Evolutionary conservation across 495 filamentous ascomycete genomes (phyloP).

Genomic region (Annulohypoxylon maeteangense): DNA sequence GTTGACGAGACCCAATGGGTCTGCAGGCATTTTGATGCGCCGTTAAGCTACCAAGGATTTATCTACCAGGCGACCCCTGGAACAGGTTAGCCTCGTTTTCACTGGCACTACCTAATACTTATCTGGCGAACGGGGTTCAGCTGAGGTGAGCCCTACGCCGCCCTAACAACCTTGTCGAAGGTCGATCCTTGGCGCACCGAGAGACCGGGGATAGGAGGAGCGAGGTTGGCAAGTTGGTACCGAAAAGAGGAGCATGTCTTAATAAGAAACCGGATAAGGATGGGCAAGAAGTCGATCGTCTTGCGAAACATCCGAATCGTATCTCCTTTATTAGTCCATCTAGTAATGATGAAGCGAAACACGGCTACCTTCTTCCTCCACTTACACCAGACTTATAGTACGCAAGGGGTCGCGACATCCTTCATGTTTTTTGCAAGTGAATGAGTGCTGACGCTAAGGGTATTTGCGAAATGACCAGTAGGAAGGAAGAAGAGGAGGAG

Average conservation of each 20-base stretch:
- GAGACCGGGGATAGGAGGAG: conserved; percentile 15
- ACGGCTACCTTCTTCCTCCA: not conserved
- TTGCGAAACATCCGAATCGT: conserved; percentile 10
- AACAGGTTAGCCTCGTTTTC: conserved; percentile 32
- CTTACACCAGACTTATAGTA: not conserved
- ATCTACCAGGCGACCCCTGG: conserved; percentile 27
- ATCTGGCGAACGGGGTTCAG: conserved; percentile 37
- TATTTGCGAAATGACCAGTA: not conserved
- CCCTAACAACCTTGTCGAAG: conserved; percentile 33
- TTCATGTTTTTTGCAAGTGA: not conserved
- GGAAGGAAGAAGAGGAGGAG: not conserved
- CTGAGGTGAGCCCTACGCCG: conserved; percentile 45
- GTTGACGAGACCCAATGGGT: conserved; percentile 12
- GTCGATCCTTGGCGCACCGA: conserved; percentile 34
- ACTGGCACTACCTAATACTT: conserved; percentile 29
- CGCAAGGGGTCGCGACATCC: conserved; percentile 4
- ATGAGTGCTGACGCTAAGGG: conserved; percentile 6
- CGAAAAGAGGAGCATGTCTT: conserved; percentile 22
- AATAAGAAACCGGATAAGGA: conserved; percentile 15
- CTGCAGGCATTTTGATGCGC: conserved; percentile 19
- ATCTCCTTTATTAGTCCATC: conserved; percentile 3
- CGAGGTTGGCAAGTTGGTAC: conserved; percentile 4
- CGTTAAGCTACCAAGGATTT: conserved; percentile 26
- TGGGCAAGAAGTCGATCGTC: not conserved
- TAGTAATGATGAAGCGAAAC: conserved; percentile 15